Percentiles rank a stretch among this genome's conserved stretches.
These are phyloP conservation scores for Xylaria sp. DNA, from an alignment of 2,329 filamentous ascomycete genomes.

Conservation along the genomic window DNA sequence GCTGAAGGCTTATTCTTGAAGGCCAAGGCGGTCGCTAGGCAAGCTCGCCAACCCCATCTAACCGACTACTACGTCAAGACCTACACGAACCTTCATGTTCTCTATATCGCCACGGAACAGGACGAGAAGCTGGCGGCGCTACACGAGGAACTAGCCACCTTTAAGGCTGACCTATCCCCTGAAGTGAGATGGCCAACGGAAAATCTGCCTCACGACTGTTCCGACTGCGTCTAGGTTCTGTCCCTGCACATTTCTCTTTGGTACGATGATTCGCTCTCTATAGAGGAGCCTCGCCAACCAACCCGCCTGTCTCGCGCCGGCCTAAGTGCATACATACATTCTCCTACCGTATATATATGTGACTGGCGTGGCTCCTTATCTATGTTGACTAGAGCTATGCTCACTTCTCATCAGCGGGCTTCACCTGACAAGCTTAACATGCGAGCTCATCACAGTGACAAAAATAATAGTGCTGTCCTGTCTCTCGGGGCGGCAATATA, in stretches of 20 bases:
- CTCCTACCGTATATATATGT: neutral
- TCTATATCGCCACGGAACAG: slow-evolving; percentile 34
- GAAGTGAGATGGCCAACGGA: slow-evolving; percentile 17
- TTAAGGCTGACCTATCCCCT: slow-evolving; percentile 23
- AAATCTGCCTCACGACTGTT: slow-evolving; percentile 17
- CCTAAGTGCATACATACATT: neutral
- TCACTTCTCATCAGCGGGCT: neutral
- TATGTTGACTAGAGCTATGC: neutral
- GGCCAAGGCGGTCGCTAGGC: slow-evolving; percentile 27
- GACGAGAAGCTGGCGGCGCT: slow-evolving; percentile 26
- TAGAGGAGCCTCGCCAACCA: neutral
- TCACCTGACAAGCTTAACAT: neutral
- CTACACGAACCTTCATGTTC: slow-evolving; percentile 35
- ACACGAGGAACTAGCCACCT: slow-evolving; percentile 26
- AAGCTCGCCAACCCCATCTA: slow-evolving; percentile 14
- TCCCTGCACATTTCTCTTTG: neutral
- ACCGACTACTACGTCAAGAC: slow-evolving; percentile 32
- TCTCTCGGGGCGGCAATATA: neutral
- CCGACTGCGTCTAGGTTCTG: slow-evolving; percentile 15
- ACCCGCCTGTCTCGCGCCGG: neutral
- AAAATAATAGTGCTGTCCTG: neutral
- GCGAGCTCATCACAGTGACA: neutral
- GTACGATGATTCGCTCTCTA: neutral
- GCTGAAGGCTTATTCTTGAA: slow-evolving; percentile 38
- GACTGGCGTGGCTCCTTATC: neutral